A percentile compares a stretch with the other conserved stretches of the same genome.
Evolutionary conservation across 208 protist species (phyloP).

Genomic region (Leishmania mexicana): DNA sequence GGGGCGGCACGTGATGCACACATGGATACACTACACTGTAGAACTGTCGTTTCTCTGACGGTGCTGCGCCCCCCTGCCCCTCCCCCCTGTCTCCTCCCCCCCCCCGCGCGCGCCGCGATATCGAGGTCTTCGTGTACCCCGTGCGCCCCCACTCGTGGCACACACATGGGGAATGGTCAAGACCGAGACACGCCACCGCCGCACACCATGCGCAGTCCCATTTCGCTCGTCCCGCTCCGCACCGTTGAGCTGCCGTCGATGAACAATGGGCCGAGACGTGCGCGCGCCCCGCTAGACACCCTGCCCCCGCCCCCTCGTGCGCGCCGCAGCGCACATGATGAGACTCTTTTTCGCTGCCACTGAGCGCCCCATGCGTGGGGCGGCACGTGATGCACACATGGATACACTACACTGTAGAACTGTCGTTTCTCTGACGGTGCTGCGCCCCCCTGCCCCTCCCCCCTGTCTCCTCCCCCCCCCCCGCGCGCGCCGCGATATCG

Average conservation of each 20-base stretch:
- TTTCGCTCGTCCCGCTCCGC: constrained; percentile 26
- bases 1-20: constrained; percentile 18
- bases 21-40: constrained; percentile 19
- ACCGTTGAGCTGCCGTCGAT: constrained; percentile 6
- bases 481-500: neutral
- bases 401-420: constrained; percentile 18
- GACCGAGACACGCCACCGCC: constrained; percentile 16
- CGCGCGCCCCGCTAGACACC: neutral
- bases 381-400: constrained; percentile 20
- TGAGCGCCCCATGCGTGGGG: constrained; percentile 12
- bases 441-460: neutral
- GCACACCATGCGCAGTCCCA: constrained; percentile 8
- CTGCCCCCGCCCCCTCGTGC: neutral
- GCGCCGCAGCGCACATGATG: constrained; percentile 1
- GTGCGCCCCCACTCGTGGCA: constrained; percentile 17
- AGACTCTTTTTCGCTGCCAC: constrained; percentile 18
- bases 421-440: constrained; percentile 12
- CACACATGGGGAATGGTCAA: constrained; percentile 23
- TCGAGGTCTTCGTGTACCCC: constrained; percentile 18
- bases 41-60: constrained; percentile 18
- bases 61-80: neutral
- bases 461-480: neutral
- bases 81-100: neutral
- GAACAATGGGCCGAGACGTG: neutral
- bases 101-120: neutral